phyloP scores from a whole-genome alignment of 2,329 filamentous ascomycete genomes.

The Juglanconis sp. region DNA sequence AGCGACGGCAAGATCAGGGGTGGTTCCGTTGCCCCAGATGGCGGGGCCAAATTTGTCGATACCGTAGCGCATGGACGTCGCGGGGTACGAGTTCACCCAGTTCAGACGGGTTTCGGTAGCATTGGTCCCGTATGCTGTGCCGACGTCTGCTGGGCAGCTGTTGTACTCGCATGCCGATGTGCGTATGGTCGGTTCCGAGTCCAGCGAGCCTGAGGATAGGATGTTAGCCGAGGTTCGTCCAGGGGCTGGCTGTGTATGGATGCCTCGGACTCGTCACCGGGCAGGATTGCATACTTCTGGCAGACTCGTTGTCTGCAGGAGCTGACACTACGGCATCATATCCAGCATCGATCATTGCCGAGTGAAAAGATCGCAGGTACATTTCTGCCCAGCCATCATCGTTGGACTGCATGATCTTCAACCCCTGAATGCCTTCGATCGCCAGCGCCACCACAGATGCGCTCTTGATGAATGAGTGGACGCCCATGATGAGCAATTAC shows the following conservation, averaged over 20 bases:
- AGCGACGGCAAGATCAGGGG: conserved; percentile 61
- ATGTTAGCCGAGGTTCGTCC: neutral
- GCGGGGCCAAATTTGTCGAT: conserved; percentile 53
- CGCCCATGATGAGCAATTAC: conserved; percentile 3
- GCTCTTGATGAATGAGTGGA: conserved; percentile 11
- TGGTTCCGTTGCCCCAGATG: conserved; percentile 47
- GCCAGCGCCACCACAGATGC: conserved; percentile 8
- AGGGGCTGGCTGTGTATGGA: too few species aligned
- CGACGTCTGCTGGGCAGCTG: conserved; percentile 57
- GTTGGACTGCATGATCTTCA: conserved; percentile 60
- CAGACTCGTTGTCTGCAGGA: conserved; percentile 65
- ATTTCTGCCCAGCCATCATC: conserved; percentile 73
- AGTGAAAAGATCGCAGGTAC: conserved; percentile 60
- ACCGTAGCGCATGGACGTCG: conserved; percentile 61
- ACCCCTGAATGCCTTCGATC: conserved; percentile 1
- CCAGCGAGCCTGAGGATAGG: conserved; percentile 46
- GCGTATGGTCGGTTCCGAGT: conserved; percentile 45
- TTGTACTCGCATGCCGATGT: conserved; percentile 55
- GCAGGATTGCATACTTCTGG: conserved; percentile 43
- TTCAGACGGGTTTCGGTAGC: conserved; percentile 56
- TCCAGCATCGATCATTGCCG: conserved; percentile 50
- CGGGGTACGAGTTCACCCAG: conserved; percentile 70
- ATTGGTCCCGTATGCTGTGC: conserved; percentile 53
- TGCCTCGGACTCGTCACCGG: too few species aligned
- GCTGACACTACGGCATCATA: conserved; percentile 63